These are phyloP conservation scores for Coccinonectria pachysandricola DNA, from an alignment of 2,329 filamentous ascomycete genomes.

Conservation along the genomic window DNA sequence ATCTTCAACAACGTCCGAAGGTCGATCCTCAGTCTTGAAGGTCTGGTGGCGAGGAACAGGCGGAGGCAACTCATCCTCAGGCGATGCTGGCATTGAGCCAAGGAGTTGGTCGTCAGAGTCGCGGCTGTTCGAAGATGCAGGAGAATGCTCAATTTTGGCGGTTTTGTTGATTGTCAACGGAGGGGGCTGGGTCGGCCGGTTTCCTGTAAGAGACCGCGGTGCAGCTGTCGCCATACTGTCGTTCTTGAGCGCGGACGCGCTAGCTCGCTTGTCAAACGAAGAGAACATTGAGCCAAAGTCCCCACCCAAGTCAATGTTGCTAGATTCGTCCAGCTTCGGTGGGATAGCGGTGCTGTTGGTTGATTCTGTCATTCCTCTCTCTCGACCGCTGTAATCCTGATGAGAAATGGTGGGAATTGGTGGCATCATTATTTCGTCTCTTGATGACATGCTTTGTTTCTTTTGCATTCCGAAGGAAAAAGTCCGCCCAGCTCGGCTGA, in stretches of 20 bases:
- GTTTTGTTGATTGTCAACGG: conserved; percentile 38
- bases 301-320: conserved; percentile 42
- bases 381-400: conserved; percentile 24
- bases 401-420: conserved; percentile 28
- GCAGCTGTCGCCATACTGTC: conserved; percentile 27
- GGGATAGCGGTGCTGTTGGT: conserved; percentile 44
- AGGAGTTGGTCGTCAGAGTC: conserved; percentile 37
- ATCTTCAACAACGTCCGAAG: conserved; percentile 34
- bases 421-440: conserved; percentile 25
- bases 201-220: conserved; percentile 36
- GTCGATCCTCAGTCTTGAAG: conserved; percentile 23
- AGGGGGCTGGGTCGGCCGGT: conserved; percentile 31
- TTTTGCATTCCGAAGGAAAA: conserved; percentile 51
- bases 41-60: conserved; percentile 31
- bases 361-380: conserved; percentile 43
- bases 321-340: conserved; percentile 34
- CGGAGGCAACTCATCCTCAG: conserved; percentile 27
- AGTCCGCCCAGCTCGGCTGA: conserved; percentile 46
- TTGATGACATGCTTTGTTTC: conserved; percentile 29
- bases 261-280: conserved; percentile 45
- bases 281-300: conserved; percentile 48
- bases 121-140: conserved; percentile 42
- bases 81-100: conserved; percentile 26
- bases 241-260: conserved; percentile 37
- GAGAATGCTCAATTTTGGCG: conserved; percentile 33